A percentile compares a stretch with the other conserved stretches of the same genome.
Evolutionary conservation across 1,139 yeast species (phyloP).

Genomic region (Schwanniomyces etchellsii): DNA sequence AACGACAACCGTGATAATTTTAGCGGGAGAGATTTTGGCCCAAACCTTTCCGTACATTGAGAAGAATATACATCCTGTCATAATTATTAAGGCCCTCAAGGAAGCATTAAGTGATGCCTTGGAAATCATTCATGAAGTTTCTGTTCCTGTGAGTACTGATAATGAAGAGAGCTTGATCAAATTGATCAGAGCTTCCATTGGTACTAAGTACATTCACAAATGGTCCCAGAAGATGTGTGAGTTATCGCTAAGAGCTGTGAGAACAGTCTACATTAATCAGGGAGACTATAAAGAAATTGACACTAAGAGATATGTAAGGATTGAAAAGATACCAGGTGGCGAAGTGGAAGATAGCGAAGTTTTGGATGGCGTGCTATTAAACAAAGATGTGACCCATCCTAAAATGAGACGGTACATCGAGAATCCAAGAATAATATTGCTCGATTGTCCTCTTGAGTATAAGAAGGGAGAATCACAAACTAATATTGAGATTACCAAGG

Average conservation of each 20-base stretch:
- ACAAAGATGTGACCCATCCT: constrained; percentile 97
- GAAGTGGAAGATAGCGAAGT: constrained; percentile 87
- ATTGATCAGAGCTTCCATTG: constrained; percentile 86
- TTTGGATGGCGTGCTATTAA: constrained; percentile 85
- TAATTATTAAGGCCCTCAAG: constrained; percentile 90
- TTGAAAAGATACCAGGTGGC: constrained; percentile 97
- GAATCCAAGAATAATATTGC: constrained; percentile 80
- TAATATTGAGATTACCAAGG: constrained; percentile 93
- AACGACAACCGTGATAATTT: constrained; percentile 88
- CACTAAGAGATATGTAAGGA: constrained; percentile 84
- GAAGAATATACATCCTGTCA: constrained; percentile 94
- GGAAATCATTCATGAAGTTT: constrained; percentile 78
- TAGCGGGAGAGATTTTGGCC: constrained; percentile 95
- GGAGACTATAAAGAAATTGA: constrained; percentile 83
- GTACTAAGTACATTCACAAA: constrained; percentile 87
- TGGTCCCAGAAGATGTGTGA: constrained; percentile 94
- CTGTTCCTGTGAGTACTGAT: constrained; percentile 76
- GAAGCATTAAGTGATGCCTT: constrained; percentile 89
- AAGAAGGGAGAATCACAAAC: constrained; percentile 99
- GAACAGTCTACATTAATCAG: constrained; percentile 66
- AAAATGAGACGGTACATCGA: constrained; percentile 88
- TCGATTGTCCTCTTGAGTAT: constrained; percentile 96
- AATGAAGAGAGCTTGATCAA: constrained; percentile 85
- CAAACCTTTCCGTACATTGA: constrained; percentile 93
- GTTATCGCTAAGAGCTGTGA: constrained; percentile 83